Conservation (phyloP, 1,284 basidiomycete species). For the Megacollybia platyphylla region DNA sequence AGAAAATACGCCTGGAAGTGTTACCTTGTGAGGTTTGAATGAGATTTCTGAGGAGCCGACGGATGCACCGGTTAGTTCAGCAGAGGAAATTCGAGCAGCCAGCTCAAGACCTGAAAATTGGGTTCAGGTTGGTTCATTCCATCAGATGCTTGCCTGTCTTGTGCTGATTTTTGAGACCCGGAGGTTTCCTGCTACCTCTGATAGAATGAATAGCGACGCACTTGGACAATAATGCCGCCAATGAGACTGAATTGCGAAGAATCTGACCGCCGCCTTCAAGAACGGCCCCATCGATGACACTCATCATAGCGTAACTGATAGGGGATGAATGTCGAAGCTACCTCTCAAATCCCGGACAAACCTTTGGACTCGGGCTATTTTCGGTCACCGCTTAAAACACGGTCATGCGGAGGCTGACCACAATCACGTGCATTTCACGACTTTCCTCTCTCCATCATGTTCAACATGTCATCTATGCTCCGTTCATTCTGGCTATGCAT, state of each 20-base stretch:
- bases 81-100: slow-evolving; percentile 43
- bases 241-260: slow-evolving; percentile 48
- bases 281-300: too few relatives aligned
- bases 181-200: slow-evolving; percentile 36
- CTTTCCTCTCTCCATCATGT: too few relatives aligned
- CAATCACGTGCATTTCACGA: too few relatives aligned
- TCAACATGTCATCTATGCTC: too few relatives aligned
- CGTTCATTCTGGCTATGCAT: too few relatives aligned
- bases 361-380: too few relatives aligned
- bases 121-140: neutral
- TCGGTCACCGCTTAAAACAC: too few relatives aligned
- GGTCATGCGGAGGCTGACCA: too few relatives aligned
- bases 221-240: slow-evolving; percentile 45
- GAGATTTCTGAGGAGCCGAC: slow-evolving; percentile 36
- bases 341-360: too few relatives aligned
- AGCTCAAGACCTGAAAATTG: slow-evolving; percentile 40
- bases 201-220: slow-evolving; percentile 49
- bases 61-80: slow-evolving; percentile 31
- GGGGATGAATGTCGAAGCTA: too few relatives aligned
- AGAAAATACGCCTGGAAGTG: slow-evolving; percentile 27
- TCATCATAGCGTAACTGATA: too few relatives aligned
- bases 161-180: slow-evolving; percentile 60
- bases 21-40: slow-evolving; percentile 35
- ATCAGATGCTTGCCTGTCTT: slow-evolving; percentile 35
- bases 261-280: slow-evolving; percentile 62